Evolutionary conservation across 169 alveolate species (phyloP).

Genomic region (Eimeria zaria): DNA sequence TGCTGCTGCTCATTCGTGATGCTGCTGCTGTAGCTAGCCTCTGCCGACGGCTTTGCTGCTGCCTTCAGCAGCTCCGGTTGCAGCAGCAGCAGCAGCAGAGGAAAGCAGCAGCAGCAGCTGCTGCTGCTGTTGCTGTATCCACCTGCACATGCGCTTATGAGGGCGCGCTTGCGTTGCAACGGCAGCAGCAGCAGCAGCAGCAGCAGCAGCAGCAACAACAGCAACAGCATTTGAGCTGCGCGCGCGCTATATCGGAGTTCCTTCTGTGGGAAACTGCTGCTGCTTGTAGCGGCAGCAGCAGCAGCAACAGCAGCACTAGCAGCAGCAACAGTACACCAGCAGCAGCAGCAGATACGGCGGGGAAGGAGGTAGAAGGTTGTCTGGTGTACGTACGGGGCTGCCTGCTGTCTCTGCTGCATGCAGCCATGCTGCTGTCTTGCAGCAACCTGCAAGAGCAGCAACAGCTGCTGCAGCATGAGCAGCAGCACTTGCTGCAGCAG

Average conservation of each 20-base stretch:
- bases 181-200: conserved; percentile 25
- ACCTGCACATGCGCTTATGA: not conserved
- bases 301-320: conserved; percentile 26
- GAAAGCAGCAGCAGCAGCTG: conserved; percentile 13
- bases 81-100: not conserved
- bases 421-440: not conserved
- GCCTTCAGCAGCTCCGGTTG: not conserved
- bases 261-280: conserved; percentile 16
- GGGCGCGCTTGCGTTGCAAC: not conserved
- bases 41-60: conserved; percentile 1
- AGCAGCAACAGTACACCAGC: not conserved
- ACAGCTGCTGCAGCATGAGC: not conserved
- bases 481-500: conserved; percentile 17
- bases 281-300: not conserved
- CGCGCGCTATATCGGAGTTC: not conserved
- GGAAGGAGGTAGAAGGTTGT: not conserved
- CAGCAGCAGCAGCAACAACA: conserved; percentile 12
- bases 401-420: conserved; percentile 12
- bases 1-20: conserved; percentile 12
- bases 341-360: not conserved
- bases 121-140: not conserved
- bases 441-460: conserved; percentile 16
- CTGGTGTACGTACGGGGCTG: not conserved
- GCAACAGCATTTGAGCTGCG: conserved; percentile 34
- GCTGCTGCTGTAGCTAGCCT: not conserved